These are phyloP conservation scores for Fonsecaea erecta DNA, from an alignment of 2,329 filamentous ascomycete species.

Conservation along the genomic window DNA sequence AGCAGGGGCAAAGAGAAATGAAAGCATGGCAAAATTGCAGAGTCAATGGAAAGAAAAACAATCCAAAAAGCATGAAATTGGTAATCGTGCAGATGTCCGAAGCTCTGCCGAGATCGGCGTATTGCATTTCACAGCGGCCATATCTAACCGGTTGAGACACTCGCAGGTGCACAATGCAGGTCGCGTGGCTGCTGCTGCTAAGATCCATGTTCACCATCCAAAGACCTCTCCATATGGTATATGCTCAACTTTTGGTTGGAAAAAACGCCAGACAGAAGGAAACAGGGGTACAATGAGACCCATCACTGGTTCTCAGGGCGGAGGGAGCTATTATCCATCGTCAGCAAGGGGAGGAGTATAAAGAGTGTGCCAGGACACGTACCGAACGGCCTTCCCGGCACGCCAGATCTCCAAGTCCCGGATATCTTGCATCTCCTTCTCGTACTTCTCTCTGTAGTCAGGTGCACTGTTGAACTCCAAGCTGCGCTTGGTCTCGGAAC, in stretches of 20 bases:
- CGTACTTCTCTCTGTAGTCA: slow-evolving; percentile 96
- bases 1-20: background rate
- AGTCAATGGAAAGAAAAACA: background rate
- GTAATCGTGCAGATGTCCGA: slow-evolving; percentile 18
- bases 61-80: background rate
- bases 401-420: slow-evolving; percentile 98
- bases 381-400: slow-evolving; percentile 95
- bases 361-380: slow-evolving; percentile 43
- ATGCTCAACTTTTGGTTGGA: slow-evolving; percentile 24
- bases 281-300: background rate
- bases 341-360: slow-evolving; percentile 36
- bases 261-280: slow-evolving; percentile 26
- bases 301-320: slow-evolving; percentile 77
- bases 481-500: slow-evolving; percentile 92
- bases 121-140: background rate
- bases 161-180: background rate
- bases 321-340: slow-evolving; percentile 61
- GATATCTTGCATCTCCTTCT: slow-evolving; percentile 99
- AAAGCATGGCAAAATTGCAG: no score
- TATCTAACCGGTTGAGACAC: background rate
- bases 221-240: slow-evolving; percentile 20
- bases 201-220: slow-evolving; percentile 12
- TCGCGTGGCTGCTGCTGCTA: slow-evolving; percentile 20
- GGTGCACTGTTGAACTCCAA: slow-evolving; percentile 95
- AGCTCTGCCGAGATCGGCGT: slow-evolving; percentile 9